Evolutionary conservation across 2,329 filamentous ascomycete species (phyloP).

Genomic region (Alternaria atra): DNA sequence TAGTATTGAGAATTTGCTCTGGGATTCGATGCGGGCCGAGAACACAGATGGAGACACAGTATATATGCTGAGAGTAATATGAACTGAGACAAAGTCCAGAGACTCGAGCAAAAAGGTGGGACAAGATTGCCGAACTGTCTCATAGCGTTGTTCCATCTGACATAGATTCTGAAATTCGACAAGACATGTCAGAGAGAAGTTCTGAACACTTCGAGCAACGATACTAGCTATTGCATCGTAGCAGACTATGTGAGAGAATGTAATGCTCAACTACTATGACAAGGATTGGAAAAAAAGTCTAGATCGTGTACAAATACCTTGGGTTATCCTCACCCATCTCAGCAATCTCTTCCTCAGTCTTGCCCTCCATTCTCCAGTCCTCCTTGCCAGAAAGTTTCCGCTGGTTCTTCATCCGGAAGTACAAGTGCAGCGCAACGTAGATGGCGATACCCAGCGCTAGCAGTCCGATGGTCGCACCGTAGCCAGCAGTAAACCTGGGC

Average conservation of each 20-base stretch:
- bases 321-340: conserved; percentile 41
- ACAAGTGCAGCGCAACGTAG: conserved; percentile 30
- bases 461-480: conserved; percentile 35
- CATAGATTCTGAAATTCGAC: neutral
- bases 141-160: neutral
- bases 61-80: too few species aligned
- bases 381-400: conserved; percentile 34
- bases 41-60: too few species aligned
- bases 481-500: conserved; percentile 32
- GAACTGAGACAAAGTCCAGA: neutral
- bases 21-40: too few species aligned
- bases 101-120: neutral
- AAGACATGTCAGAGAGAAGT: neutral
- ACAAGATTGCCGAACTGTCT: neutral
- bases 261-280: neutral
- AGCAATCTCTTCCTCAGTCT: conserved; percentile 33
- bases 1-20: too few species aligned
- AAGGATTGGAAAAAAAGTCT: neutral
- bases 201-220: neutral
- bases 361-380: conserved; percentile 35
- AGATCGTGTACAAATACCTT: conserved; percentile 36
- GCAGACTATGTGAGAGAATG: neutral
- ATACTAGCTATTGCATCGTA: neutral
- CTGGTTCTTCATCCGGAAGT: conserved; percentile 32
- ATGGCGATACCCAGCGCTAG: conserved; percentile 27